Evolutionary conservation across 345 rosid species (phyloP).

Genomic region (Capsella bursapastoris): DNA sequence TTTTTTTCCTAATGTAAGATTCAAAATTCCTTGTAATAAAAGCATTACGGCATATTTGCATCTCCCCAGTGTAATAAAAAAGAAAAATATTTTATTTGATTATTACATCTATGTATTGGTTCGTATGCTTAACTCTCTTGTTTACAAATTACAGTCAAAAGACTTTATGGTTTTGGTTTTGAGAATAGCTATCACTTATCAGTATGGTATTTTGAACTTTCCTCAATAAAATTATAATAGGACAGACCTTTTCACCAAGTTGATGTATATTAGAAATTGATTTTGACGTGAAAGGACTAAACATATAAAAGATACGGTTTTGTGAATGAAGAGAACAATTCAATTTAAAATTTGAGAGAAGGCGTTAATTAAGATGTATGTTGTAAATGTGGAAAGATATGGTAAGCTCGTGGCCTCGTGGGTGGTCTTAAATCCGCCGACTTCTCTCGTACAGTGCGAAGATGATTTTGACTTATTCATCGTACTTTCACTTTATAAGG

Average conservation of each 20-base stretch:
- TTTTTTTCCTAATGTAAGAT: slow-evolving; percentile 26
- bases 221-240: not conserved
- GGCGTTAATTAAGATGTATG: slow-evolving; percentile 7
- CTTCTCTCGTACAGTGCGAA: slow-evolving; percentile 17
- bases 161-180: not conserved
- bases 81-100: not conserved
- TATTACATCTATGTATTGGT: not conserved
- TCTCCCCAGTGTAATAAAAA: slow-evolving; percentile 23
- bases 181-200: not conserved
- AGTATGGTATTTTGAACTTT: slow-evolving; percentile 9
- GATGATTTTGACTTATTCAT: slow-evolving; percentile 28
- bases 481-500: slow-evolving; percentile 23
- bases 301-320: not conserved
- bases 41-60: not conserved
- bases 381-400: slow-evolving; percentile 12
- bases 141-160: slow-evolving; percentile 3
- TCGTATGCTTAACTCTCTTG: not conserved
- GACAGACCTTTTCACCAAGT: not conserved
- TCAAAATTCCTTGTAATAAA: slow-evolving; percentile 45
- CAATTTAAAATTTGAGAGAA: not conserved
- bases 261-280: not conserved
- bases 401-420: slow-evolving; percentile 40
- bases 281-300: not conserved
- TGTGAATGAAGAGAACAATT: not conserved
- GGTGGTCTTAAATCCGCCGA: slow-evolving; percentile 43